Conservation (phyloP, 768 basidiomycete genomes). For the Boletus rufocinnamomeus region DNA sequence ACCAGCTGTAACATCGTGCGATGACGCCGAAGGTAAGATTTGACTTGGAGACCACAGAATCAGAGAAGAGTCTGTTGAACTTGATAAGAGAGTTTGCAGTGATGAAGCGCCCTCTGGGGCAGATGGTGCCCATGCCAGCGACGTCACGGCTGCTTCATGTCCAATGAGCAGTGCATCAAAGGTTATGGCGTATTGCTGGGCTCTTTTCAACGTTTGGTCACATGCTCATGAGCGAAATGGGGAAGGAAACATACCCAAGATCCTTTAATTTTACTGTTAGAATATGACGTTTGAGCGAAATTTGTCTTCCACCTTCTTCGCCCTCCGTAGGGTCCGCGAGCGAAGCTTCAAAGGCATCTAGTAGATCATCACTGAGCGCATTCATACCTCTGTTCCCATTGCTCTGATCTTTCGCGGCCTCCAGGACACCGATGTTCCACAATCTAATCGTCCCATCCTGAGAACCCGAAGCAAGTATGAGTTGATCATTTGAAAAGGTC, state of each 20-base stretch:
- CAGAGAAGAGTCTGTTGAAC: slow-evolving; percentile 92
- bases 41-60: slow-evolving; percentile 91
- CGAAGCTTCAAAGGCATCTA: slow-evolving; percentile 87
- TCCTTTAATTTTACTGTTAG: slow-evolving; percentile 58
- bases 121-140: slow-evolving; percentile 76
- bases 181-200: slow-evolving; percentile 69
- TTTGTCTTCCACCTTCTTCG: slow-evolving; percentile 81
- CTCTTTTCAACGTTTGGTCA: slow-evolving; percentile 31
- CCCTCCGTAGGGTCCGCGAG: slow-evolving; percentile 68
- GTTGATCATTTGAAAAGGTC: slow-evolving; percentile 33
- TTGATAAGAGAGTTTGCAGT: slow-evolving; percentile 72
- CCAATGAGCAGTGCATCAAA: slow-evolving; percentile 94
- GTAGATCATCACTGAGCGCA: slow-evolving; percentile 64
- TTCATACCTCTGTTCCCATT: slow-evolving; percentile 23
- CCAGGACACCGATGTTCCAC: slow-evolving; percentile 76
- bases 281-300: slow-evolving; percentile 86
- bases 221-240: slow-evolving; percentile 27
- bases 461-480: slow-evolving; percentile 89
- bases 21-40: slow-evolving; percentile 37
- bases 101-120: slow-evolving; percentile 20
- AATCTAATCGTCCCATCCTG: slow-evolving; percentile 93
- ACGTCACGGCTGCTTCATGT: slow-evolving; percentile 93
- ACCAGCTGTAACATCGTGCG: slow-evolving; percentile 40
- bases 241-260: slow-evolving; percentile 17
- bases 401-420: slow-evolving; percentile 17